Evolutionary conservation across 805 yeast genomes (phyloP).

Genomic region (Monosporozyma aquatica): DNA sequence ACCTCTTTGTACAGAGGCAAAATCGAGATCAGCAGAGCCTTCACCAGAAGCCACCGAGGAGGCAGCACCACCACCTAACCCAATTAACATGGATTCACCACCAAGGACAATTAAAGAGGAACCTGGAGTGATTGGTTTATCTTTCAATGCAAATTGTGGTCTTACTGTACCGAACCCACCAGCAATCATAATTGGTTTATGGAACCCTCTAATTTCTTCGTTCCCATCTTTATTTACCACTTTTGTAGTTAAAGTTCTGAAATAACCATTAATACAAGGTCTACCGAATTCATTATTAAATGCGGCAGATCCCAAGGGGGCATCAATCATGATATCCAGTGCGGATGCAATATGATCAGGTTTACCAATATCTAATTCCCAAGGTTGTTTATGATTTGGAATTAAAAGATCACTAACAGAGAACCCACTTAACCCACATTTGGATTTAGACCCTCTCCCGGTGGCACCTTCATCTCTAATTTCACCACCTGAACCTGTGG

Average conservation of each 20-base stretch:
- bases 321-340: slow-evolving; percentile 90
- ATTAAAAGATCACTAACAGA: slow-evolving; percentile 84
- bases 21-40: slow-evolving; percentile 91
- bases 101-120: slow-evolving; percentile 88
- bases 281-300: slow-evolving; percentile 98
- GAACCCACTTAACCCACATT: slow-evolving; percentile 92
- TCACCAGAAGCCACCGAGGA: slow-evolving; percentile 94
- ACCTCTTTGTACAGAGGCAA: slow-evolving; percentile 98
- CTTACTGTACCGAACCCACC: slow-evolving; percentile 98
- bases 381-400: slow-evolving; percentile 81
- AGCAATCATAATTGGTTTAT: slow-evolving; percentile 98
- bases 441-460: slow-evolving; percentile 95
- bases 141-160: slow-evolving; percentile 84
- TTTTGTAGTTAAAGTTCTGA: slow-evolving; percentile 84
- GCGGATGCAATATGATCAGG: slow-evolving; percentile 91
- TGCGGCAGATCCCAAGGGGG: slow-evolving; percentile 96
- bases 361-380: slow-evolving; percentile 88
- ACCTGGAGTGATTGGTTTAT: slow-evolving; percentile 83
- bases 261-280: slow-evolving; percentile 94
- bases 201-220: slow-evolving; percentile 85
- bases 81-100: slow-evolving; percentile 96
- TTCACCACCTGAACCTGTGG: slow-evolving; percentile 99
- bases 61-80: slow-evolving; percentile 99
- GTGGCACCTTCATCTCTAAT: slow-evolving; percentile 99
- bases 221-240: slow-evolving; percentile 55